Base-by-base conservation (phyloP, 2,329 filamentous ascomycete genomes). In the Fusarium sp. region DNA sequence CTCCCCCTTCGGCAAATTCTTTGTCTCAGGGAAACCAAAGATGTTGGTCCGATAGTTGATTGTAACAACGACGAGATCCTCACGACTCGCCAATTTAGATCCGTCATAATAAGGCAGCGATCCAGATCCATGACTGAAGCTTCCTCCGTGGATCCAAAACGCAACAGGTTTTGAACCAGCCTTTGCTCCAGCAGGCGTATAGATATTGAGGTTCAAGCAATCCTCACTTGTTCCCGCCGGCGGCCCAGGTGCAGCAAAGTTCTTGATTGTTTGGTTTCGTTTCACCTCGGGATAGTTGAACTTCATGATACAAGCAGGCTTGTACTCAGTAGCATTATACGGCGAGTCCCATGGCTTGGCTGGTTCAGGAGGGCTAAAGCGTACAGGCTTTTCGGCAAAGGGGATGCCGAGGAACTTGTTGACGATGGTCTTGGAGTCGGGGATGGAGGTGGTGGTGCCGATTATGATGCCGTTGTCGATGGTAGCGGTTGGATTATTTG, bases 51-150 rank as follows among this genome's bases (percentile, higher is more conserved):
- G 79, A 56, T 81, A 85, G 73, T 84, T 85, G 43, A 82, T 67
- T 2, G 80, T 80, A 1, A 85, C 82, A 1, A 85, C 71, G 3
- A 85, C 73, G 2, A 85, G 72, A 40, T 84, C 82, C 46, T 83
- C 75, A 2, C 80, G 69, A 0, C 75, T 75, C 0, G 79, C 81
- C 23, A 83, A 74, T 48, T 75, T 74, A 3, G 77, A 75, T 4
- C 82, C 82, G 56, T 79, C 79, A 65, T 83, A 83, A 6, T 74
- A 62, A 0, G 77, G 74, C 11, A 77, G 69, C 12, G 77, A 74
- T 0, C 78, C 75, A 50, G 73, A 77, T 32, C 81, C 81, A 19
- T 73, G 68, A 10, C 48, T 70, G 44, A 81, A 82, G 2, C 70
- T 77, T 12, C 82, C 82, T 6, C 82, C 82, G 46, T 80, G 76